Evolutionary conservation across 352 stramenopile species (phyloP).

Genomic region (Phytophthora palmivora): DNA sequence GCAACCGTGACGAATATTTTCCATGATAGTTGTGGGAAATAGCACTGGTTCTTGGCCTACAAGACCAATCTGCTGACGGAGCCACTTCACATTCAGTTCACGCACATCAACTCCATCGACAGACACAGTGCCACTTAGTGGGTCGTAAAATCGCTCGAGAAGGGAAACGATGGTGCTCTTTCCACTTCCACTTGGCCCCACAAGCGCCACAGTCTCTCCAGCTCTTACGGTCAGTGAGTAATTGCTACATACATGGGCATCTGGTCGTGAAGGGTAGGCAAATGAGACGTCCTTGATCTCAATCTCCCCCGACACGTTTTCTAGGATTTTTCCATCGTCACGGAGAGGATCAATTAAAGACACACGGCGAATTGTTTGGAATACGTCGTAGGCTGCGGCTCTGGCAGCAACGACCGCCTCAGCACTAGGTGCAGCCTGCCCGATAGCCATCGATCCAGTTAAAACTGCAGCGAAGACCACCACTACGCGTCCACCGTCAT

Average conservation of each 20-base stretch:
- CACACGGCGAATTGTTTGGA: slow-evolving; percentile 51
- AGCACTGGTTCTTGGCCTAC: too few relatives aligned
- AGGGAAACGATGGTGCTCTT: slow-evolving; percentile 92
- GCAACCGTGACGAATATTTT: too few relatives aligned
- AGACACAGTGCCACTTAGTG: slow-evolving; percentile 27
- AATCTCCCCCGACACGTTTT: slow-evolving; percentile 40
- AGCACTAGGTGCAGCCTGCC: slow-evolving; percentile 51
- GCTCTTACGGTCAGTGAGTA: slow-evolving; percentile 50
- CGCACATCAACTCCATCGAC: too few relatives aligned
- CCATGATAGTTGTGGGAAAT: too few relatives aligned
- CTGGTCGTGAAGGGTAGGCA: slow-evolving; percentile 49
- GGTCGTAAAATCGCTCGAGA: slow-evolving; percentile 94
- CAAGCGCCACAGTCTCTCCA: slow-evolving; percentile 58
- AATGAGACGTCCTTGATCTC: slow-evolving; percentile 81
- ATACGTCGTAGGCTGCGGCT: slow-evolving; percentile 52
- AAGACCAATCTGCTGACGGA: too few relatives aligned
- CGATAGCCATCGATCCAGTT: slow-evolving; percentile 61
- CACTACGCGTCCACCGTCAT: slow-evolving; percentile 55
- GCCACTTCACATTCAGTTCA: too few relatives aligned
- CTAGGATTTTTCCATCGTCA: slow-evolving; percentile 30
- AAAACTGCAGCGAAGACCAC: slow-evolving; percentile 62
- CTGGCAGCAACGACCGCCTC: slow-evolving; percentile 53
- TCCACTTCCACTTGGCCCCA: slow-evolving; percentile 33
- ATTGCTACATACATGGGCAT: slow-evolving; percentile 44
- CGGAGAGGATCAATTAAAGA: slow-evolving; percentile 52